Evolutionary conservation across 495 filamentous ascomycete species (phyloP).

Genomic region (Neurospora pannonica): DNA sequence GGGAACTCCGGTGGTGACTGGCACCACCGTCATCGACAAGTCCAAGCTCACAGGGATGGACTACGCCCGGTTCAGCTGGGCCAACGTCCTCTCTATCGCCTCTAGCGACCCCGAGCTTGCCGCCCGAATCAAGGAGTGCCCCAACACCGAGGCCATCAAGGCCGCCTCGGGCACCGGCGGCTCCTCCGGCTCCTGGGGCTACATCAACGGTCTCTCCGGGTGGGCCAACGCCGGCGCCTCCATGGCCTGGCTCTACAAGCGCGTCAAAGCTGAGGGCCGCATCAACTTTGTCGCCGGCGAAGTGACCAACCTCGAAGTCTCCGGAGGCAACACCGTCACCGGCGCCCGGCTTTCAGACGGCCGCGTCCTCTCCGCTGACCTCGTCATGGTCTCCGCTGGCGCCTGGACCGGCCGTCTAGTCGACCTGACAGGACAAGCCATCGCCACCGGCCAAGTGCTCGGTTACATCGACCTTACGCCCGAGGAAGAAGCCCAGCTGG

Average conservation of each 20-base stretch:
- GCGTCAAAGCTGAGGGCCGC: constrained; percentile 46
- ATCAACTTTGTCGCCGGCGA: constrained; percentile 56
- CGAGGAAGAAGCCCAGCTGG: constrained; percentile 54
- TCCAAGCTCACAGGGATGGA: constrained; percentile 40
- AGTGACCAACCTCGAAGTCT: constrained; percentile 45
- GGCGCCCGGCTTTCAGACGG: constrained; percentile 51
- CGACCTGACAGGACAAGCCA: constrained; percentile 64
- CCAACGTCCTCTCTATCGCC: constrained; percentile 46
- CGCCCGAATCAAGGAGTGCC: constrained; percentile 43
- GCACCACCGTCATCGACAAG: constrained; percentile 24
- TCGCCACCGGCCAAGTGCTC: constrained; percentile 72
- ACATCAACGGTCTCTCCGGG: constrained; percentile 70
- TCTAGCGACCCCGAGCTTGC: constrained; percentile 26
- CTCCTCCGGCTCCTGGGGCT: constrained; percentile 55
- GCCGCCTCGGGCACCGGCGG: constrained; percentile 38
- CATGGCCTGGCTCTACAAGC: constrained; percentile 51
- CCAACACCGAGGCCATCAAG: constrained; percentile 39
- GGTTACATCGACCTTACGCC: constrained; percentile 64
- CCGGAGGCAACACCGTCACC: constrained; percentile 24
- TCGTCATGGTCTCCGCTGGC: constrained; percentile 74
- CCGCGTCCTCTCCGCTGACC: constrained; percentile 48
- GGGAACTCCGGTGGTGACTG: not conserved
- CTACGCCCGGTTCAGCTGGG: constrained; percentile 59
- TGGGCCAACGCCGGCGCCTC: constrained; percentile 76
- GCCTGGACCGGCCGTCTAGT: constrained; percentile 74